Conservation (phyloP, 2,329 filamentous ascomycete genomes). For the Botryotinia convoluta region DNA sequence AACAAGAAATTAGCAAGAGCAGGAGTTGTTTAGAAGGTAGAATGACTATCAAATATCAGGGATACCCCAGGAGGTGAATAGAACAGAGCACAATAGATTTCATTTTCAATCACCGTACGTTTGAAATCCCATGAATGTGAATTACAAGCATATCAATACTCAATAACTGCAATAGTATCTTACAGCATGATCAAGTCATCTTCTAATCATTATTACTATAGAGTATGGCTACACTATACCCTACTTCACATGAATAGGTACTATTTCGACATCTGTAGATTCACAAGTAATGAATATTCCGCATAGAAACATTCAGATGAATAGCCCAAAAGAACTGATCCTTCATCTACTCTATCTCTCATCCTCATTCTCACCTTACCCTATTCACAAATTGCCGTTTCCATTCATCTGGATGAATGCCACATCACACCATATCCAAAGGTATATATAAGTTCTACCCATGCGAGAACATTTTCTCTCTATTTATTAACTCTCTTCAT, state of each 20-base stretch:
- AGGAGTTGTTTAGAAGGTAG: background rate
- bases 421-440: background rate
- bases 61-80: background rate
- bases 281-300: background rate
- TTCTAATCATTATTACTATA: background rate
- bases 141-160: background rate
- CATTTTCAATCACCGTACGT: background rate
- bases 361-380: background rate
- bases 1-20: background rate
- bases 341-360: background rate
- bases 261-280: background rate
- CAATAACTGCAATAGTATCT: rapidly evolving
- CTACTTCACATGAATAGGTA: background rate
- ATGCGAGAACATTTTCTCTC: background rate
- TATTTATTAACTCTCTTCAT: background rate
- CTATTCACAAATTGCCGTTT: background rate
- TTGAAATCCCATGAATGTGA: background rate
- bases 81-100: background rate
- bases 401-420: background rate
- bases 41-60: background rate
- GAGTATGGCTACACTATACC: background rate
- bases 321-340: background rate
- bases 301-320: background rate
- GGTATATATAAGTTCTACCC: background rate
- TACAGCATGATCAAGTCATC: rapidly evolving